phyloP scores from a whole-genome alignment of 805 yeast species.

The Metschnikowia koreensis region DNA sequence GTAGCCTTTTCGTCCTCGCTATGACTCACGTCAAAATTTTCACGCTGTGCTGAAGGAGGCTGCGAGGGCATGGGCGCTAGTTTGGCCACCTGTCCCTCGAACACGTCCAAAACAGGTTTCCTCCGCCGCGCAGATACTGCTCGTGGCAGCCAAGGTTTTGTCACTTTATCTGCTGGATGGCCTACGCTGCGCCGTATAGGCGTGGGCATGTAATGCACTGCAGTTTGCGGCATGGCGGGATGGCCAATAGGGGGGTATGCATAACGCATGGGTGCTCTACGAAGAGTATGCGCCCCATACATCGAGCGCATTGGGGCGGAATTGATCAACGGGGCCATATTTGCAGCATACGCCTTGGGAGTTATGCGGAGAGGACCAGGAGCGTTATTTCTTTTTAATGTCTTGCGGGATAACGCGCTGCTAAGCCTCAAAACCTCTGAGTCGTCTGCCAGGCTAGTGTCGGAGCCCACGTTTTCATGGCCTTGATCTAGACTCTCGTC shows the following conservation, averaged over 20 bases:
- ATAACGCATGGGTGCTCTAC: conserved; percentile 16
- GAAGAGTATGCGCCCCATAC: conserved; percentile 6
- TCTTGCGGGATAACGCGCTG: conserved; percentile 7
- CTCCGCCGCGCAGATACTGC: conserved; percentile 7
- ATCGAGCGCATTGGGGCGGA: conserved; percentile 17
- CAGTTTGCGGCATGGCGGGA: conserved; percentile 9
- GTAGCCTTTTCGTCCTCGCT: conserved; percentile 14
- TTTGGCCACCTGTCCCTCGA: conserved; percentile 43
- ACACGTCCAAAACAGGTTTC: conserved; percentile 39
- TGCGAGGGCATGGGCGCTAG: conserved; percentile 51
- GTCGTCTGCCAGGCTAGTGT: conserved; percentile 5
- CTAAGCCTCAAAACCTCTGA: conserved; percentile 10
- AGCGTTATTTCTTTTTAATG: conserved; percentile 12
- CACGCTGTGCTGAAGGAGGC: conserved; percentile 48
- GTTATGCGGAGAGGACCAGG: conserved; percentile 15
- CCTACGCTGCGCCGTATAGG: conserved; percentile 5
- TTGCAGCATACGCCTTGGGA: background rate
- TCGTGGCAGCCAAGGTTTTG: conserved; percentile 11
- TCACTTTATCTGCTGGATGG: too few species aligned
- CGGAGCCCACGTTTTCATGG: background rate
- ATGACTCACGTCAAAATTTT: conserved; percentile 13
- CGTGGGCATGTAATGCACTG: conserved; percentile 11
- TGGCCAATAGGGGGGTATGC: conserved; percentile 10
- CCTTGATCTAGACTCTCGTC: background rate
- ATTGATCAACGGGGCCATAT: conserved; percentile 12